Percentiles rank a stretch among this genome's conserved stretches.
Conservation (phyloP, 805 yeast species). For the Lipomyces anomalus region DNA sequence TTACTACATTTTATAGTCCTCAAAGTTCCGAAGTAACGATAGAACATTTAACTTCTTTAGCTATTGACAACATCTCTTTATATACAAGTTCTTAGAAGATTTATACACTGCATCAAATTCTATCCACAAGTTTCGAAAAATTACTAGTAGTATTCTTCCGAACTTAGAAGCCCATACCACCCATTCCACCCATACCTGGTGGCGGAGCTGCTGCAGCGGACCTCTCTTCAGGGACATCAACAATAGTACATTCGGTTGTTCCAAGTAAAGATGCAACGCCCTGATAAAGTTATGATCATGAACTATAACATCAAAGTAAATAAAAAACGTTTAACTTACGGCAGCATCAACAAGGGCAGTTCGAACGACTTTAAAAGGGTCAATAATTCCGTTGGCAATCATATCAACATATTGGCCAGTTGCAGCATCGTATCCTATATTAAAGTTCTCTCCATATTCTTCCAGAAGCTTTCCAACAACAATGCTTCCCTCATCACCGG, state of each 20-base stretch:
- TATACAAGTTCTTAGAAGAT: no score
- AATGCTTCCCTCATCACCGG: slow-evolving; percentile 97
- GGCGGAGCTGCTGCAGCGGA: slow-evolving; percentile 52
- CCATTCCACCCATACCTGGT: slow-evolving; percentile 57
- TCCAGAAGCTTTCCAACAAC: slow-evolving; percentile 79
- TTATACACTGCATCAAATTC: no score
- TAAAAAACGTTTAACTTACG: background rate
- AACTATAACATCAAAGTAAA: no score
- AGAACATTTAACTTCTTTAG: no score
- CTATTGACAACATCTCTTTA: no score
- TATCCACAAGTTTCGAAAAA: no score
- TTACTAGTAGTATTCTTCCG: no score
- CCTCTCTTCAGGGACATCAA: slow-evolving; percentile 73
- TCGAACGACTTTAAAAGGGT: slow-evolving; percentile 97
- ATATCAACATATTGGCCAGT: slow-evolving; percentile 92
- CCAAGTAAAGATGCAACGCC: slow-evolving; percentile 97
- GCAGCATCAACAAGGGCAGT: slow-evolving; percentile 93
- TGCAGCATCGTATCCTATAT: slow-evolving; percentile 85
- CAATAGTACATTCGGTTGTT: slow-evolving; percentile 97
- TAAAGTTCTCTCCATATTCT: slow-evolving; percentile 62
- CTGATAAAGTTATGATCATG: no score
- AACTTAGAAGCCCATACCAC: slow-evolving; percentile 33
- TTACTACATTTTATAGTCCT: no score
- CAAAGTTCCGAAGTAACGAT: no score
- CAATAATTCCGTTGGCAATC: slow-evolving; percentile 95